These are phyloP conservation scores for Metschnikowia kofuensis DNA, from an alignment of 805 yeast genomes.

Conservation along the genomic window DNA sequence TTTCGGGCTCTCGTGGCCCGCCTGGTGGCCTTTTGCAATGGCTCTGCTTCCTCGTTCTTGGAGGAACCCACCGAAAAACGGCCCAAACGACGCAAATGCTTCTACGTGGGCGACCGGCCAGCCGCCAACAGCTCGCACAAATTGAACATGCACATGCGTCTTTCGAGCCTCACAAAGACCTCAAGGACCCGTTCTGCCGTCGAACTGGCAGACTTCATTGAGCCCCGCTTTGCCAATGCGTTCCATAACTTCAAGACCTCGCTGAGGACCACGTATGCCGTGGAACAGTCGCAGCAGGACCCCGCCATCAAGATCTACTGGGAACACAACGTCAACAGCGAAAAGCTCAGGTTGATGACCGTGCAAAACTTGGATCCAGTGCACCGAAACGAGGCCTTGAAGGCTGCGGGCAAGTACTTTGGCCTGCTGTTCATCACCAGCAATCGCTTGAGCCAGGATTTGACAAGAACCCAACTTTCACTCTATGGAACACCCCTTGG, in stretches of 20 bases:
- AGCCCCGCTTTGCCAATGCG: constrained; percentile 1
- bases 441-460: constrained; percentile 6
- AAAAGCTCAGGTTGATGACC: constrained; percentile 13
- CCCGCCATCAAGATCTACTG: constrained; percentile 18
- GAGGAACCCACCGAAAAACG: too few relatives aligned
- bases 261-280: constrained; percentile 13
- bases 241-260: constrained; percentile 8
- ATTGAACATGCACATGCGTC: constrained; percentile 17
- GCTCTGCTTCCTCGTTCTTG: too few relatives aligned
- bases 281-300: constrained; percentile 20
- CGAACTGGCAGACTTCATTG: constrained; percentile 4
- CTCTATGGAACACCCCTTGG: constrained; percentile 15
- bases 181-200: neutral
- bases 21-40: neutral
- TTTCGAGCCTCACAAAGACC: neutral
- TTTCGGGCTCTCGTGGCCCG: neutral
- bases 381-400: constrained; percentile 7
- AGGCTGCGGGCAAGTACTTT: constrained; percentile 7
- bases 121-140: constrained; percentile 12
- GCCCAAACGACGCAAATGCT: neutral
- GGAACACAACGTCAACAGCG: constrained; percentile 9
- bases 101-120: constrained; percentile 12
- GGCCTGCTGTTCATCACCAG: constrained; percentile 10
- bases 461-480: constrained; percentile 10
- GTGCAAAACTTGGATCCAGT: constrained; percentile 6